These are phyloP conservation scores for Sporopachydermia quercuum DNA, from an alignment of 805 yeast genomes.

Conservation along the genomic window DNA sequence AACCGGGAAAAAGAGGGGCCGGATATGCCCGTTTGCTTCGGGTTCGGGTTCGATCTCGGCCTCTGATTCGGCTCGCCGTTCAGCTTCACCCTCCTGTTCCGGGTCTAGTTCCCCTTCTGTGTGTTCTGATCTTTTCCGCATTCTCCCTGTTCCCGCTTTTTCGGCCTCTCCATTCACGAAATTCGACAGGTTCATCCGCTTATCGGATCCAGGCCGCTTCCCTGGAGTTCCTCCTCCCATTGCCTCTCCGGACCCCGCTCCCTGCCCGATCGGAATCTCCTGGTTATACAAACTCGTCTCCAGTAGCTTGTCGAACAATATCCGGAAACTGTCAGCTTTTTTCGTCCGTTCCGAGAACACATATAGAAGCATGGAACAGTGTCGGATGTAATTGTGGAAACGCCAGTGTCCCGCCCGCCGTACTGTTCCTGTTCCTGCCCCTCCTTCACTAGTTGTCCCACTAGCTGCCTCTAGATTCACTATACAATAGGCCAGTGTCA, in stretches of 20 bases:
- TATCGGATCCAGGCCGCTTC: too few relatives aligned
- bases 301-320: slow-evolving; percentile 9
- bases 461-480: slow-evolving; percentile 7
- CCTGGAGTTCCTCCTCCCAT: too few relatives aligned
- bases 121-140: too few relatives aligned
- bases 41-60: too few relatives aligned
- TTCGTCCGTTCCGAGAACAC: slow-evolving; percentile 10
- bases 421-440: neutral
- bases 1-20: too few relatives aligned
- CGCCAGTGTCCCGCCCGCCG: slow-evolving; percentile 5
- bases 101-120: too few relatives aligned
- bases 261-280: neutral
- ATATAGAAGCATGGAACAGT: slow-evolving; percentile 10
- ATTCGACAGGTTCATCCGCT: neutral
- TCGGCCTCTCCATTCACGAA: neutral
- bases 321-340: slow-evolving; percentile 11
- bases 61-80: too few relatives aligned
- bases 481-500: slow-evolving; percentile 9
- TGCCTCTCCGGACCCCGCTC: too few relatives aligned
- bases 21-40: too few relatives aligned
- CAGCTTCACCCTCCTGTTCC: too few relatives aligned
- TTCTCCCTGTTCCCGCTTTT: too few relatives aligned
- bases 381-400: slow-evolving; percentile 9
- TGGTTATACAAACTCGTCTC: slow-evolving; percentile 8
- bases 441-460: neutral